Evolutionary conservation across 345 rosid species (phyloP).

Genomic region (Triadica sebifera): DNA sequence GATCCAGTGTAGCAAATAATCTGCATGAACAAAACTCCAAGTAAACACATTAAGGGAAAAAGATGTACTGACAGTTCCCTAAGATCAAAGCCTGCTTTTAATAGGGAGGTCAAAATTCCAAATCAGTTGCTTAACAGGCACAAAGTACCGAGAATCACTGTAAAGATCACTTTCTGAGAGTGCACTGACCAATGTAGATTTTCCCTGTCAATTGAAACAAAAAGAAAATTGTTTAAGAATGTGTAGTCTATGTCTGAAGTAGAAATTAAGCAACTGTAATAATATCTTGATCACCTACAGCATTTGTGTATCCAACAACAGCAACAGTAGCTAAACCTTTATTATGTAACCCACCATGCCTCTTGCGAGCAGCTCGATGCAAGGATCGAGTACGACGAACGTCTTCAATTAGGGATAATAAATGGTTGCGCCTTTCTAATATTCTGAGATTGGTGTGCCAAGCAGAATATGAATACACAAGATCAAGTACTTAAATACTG

Average conservation of each 20-base stretch:
- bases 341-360: constrained; percentile 48
- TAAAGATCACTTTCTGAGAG: constrained; percentile 72
- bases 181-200: constrained; percentile 75
- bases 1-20: constrained; percentile 84
- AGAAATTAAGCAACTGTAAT: constrained; percentile 2
- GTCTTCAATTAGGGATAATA: constrained; percentile 75
- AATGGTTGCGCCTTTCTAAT: constrained; percentile 55
- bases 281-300: constrained; percentile 54
- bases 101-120: constrained; percentile 5
- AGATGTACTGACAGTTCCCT: constrained; percentile 2
- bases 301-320: constrained; percentile 95
- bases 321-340: constrained; percentile 71
- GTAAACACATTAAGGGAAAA: constrained; percentile 12
- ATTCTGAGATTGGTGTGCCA: constrained; percentile 47
- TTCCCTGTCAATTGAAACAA: constrained; percentile 53
- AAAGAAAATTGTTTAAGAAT: not conserved
- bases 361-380: constrained; percentile 82
- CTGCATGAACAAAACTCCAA: constrained; percentile 36
- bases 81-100: constrained; percentile 3
- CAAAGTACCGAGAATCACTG: constrained; percentile 70
- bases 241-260: not conserved
- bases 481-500: not conserved
- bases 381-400: constrained; percentile 77
- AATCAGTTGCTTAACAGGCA: constrained; percentile 15
- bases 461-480: not conserved